These are phyloP conservation scores for Adansonia digitata DNA, from an alignment of 345 rosid species.

Conservation along the genomic window DNA sequence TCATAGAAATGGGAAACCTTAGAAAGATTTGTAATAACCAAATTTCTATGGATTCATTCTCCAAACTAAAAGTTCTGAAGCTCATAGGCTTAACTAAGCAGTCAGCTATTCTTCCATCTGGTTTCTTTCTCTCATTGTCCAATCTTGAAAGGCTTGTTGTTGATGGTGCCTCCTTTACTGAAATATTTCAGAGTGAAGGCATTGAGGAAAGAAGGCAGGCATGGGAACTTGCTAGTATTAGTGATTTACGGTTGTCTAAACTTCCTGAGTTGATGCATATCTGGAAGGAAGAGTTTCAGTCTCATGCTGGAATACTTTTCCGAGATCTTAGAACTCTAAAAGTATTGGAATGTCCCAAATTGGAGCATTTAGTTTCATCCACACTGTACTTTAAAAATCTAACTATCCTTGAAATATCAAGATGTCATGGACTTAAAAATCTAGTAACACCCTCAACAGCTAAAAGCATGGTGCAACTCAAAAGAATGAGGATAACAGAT, in stretches of 20 bases:
- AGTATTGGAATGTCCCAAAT: background rate
- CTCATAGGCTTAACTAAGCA: conserved; percentile 2
- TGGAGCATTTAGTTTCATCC: conserved; percentile 14
- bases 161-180: background rate
- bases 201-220: background rate
- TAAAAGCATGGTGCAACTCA: conserved; percentile 15
- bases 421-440: conserved; percentile 12
- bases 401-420: background rate
- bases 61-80: conserved; percentile 6
- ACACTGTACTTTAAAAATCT: conserved; percentile 11
- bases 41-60: background rate
- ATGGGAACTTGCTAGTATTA: background rate
- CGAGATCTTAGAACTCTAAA: conserved; percentile 3
- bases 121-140: background rate
- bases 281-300: background rate
- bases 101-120: background rate
- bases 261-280: conserved; percentile 7
- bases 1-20: background rate
- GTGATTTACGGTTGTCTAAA: conserved; percentile 4
- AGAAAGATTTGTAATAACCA: background rate
- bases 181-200: background rate
- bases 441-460: conserved; percentile 18
- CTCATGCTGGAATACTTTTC: background rate
- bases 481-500: conserved; percentile 6
- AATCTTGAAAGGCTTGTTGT: conserved; percentile 12